Conservation (phyloP, 306 rosid species). For the Glycyrrhiza uralensis region DNA sequence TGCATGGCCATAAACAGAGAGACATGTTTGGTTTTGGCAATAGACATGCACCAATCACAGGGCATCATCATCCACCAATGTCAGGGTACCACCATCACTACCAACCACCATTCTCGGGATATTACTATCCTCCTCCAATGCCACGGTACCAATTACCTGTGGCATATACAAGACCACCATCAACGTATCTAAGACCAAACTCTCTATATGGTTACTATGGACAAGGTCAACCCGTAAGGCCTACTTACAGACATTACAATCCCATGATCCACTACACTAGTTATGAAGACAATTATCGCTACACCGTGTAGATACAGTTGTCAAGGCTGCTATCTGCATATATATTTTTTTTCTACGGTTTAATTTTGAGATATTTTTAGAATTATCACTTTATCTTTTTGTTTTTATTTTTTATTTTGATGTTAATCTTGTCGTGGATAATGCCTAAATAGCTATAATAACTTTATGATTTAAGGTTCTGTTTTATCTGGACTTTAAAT, state of each 20-base stretch:
- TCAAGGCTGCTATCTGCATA: neutral
- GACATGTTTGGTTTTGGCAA: neutral
- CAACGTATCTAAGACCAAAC: neutral
- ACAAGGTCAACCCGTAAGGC: neutral
- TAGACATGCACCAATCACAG: neutral
- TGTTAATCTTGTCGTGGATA: too few relatives aligned
- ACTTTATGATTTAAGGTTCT: too few relatives aligned
- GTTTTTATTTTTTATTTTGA: neutral
- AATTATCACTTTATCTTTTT: neutral
- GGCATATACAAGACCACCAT: neutral
- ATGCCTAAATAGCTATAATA: too few relatives aligned
- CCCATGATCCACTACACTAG: constrained; percentile 27
- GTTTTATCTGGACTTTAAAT: too few relatives aligned
- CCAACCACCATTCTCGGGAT: neutral
- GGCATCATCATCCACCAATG: neutral
- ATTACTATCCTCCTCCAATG: neutral
- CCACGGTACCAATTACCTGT: neutral
- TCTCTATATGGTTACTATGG: neutral
- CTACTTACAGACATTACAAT: neutral
- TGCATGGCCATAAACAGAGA: too few relatives aligned
- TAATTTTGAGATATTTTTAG: neutral
- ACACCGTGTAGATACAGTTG: neutral
- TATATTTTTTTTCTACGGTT: too few relatives aligned
- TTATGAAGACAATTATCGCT: constrained; percentile 25
- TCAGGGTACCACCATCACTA: neutral